Base-by-base conservation (phyloP, 1,284 basidiomycete genomes). In the Irpex sp. region DNA sequence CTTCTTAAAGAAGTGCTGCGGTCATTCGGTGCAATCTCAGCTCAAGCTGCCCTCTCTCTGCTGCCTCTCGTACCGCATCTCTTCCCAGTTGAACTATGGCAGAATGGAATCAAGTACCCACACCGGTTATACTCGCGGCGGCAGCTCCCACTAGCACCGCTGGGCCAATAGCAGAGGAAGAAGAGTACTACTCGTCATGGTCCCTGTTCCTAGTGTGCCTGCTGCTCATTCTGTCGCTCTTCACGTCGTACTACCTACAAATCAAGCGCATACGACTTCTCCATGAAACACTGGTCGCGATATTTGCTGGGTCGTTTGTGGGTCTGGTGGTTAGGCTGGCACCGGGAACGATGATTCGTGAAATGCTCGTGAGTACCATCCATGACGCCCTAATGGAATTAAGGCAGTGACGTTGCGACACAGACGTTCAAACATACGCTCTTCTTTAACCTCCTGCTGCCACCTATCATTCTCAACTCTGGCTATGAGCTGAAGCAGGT, bases 401-500 rank as follows among this genome's bases (percentile, higher is more conserved):
- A 33, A 8, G 57, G 3, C 43, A 31, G 54, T 39, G 13, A 13
- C 26, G 11, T 57, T n/a, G 15, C 5, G 0, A 9, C 46, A 5
- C 69, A 95, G 93, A 93, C 93, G 17, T 98, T 97, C 83, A 95
- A 94, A 76, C 95, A 97, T 74, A 98, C 96, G 2, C 83, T 99
- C 62, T 98, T 99, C 84, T 97, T 99, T 81, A 99, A 99, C 76
- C 84, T 98, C 8, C 82, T 99, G 8, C 85, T 99, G 1, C 97
- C 97, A 1, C 97, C 97, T 0, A 99, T 99, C 75, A 99, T 99
- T 72, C 81, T 99, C 50, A 97, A 97, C 74, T 98, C 95, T 5
- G 97, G 97, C 5, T 99, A 98, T 76, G 95, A 98, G 76, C 85
- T 99, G 60, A 96, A 97, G 73, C 95, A 98, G 81, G 94, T 90